phyloP scores from a whole-genome alignment of 805 yeast genomes.

The Wickerhamomyces alni region DNA sequence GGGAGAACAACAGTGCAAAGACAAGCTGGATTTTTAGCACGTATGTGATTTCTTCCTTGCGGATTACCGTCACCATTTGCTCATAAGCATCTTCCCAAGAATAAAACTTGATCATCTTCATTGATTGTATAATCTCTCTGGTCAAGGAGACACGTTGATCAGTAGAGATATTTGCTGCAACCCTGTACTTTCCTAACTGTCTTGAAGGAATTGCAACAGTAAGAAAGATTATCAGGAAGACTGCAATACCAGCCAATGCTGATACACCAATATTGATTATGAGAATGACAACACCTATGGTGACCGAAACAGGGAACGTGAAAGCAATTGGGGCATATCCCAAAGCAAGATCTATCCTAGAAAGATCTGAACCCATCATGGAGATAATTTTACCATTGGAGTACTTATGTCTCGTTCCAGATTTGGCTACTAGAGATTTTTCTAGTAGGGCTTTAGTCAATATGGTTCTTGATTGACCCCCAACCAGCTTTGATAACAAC shows the following conservation, averaged over 20 bases:
- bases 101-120: constrained; percentile 66
- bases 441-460: constrained; percentile 60
- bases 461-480: constrained; percentile 60
- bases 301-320: constrained; percentile 44
- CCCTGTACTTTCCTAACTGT: constrained; percentile 40
- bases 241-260: constrained; percentile 55
- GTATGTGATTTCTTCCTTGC: constrained; percentile 49
- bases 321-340: constrained; percentile 41
- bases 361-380: constrained; percentile 68
- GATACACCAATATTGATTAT: constrained; percentile 57
- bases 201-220: constrained; percentile 36
- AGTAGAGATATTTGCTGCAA: constrained; percentile 44
- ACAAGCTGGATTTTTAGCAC: constrained; percentile 49
- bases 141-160: constrained; percentile 53
- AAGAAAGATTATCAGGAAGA: constrained; percentile 35
- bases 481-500: constrained; percentile 48
- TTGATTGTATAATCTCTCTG: constrained; percentile 49
- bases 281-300: constrained; percentile 50
- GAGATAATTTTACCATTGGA: constrained; percentile 66
- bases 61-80: constrained; percentile 38
- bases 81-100: constrained; percentile 77
- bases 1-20: constrained; percentile 39
- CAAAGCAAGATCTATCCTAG: constrained; percentile 66
- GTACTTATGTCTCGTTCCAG: constrained; percentile 46
- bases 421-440: constrained; percentile 55